Percentiles rank a stretch among this genome's conserved stretches.
Conservation (phyloP, 2,329 filamentous ascomycete genomes). For the Penicillium sp. region DNA sequence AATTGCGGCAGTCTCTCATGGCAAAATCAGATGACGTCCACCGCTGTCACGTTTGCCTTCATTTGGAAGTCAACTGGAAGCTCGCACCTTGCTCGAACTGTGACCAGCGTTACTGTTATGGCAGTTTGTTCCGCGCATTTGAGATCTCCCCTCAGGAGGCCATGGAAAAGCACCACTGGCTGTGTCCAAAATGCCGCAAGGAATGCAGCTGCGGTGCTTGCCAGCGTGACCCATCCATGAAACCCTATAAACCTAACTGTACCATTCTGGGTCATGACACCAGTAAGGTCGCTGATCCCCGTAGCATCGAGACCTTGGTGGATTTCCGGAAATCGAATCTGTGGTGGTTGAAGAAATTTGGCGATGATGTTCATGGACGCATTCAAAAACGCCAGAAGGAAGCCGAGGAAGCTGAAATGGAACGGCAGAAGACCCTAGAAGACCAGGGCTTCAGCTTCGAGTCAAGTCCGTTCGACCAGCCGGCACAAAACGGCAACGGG, state of each 20-base stretch:
- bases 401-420: slow-evolving; percentile 44
- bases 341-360: slow-evolving; percentile 70
- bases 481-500: not conserved
- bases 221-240: slow-evolving; percentile 65
- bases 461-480: slow-evolving; percentile 4
- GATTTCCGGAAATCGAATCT: slow-evolving; percentile 90
- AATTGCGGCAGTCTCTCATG: slow-evolving; percentile 51
- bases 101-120: slow-evolving; percentile 80
- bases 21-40: slow-evolving; percentile 53
- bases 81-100: slow-evolving; percentile 79
- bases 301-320: slow-evolving; percentile 85
- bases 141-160: slow-evolving; percentile 82
- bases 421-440: slow-evolving; percentile 47
- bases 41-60: slow-evolving; percentile 78
- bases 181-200: slow-evolving; percentile 80
- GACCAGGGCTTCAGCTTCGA: slow-evolving; percentile 47
- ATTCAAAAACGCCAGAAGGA: slow-evolving; percentile 53
- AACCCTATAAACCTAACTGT: slow-evolving; percentile 80
- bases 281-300: slow-evolving; percentile 80
- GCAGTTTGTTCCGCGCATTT: slow-evolving; percentile 86
- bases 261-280: slow-evolving; percentile 91
- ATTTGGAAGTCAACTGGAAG: slow-evolving; percentile 79
- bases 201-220: slow-evolving; percentile 88
- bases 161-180: slow-evolving; percentile 79
- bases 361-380: slow-evolving; percentile 48